Evolutionary conservation across 75 land plant species (phyloP).

Genomic region (Isoetes taiwanensis): DNA sequence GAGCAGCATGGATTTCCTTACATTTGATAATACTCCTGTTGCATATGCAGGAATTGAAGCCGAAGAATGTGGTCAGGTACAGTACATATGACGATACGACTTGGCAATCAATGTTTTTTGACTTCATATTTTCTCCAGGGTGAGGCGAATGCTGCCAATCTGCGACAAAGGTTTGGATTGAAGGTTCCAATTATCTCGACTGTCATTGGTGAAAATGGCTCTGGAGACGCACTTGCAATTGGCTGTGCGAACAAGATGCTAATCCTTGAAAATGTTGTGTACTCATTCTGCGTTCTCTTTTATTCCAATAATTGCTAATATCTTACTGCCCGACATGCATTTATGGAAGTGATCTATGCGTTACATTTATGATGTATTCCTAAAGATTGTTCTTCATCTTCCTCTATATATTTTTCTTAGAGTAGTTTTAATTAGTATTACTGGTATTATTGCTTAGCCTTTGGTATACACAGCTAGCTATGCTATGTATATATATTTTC

Average conservation of each 20-base stretch:
- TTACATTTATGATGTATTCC: too few relatives aligned
- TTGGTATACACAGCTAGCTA: too few relatives aligned
- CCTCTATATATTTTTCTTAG: too few relatives aligned
- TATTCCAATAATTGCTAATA: too few relatives aligned
- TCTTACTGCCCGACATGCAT: too few relatives aligned
- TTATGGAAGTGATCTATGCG: too few relatives aligned
- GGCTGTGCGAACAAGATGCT: constrained; percentile 8
- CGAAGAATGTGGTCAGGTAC: constrained; percentile 4
- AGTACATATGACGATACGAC: background rate
- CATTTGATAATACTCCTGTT: constrained; percentile 4
- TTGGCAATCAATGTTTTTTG: background rate
- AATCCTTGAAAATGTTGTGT: background rate
- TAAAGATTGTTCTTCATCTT: too few relatives aligned
- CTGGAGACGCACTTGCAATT: constrained; percentile 5
- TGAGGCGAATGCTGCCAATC: background rate
- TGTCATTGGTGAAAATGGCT: constrained; percentile 7
- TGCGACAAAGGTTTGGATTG: background rate
- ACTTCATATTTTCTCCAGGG: background rate
- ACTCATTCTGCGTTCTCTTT: too few relatives aligned
- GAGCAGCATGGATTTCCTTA: constrained; percentile 3
- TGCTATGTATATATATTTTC: too few relatives aligned
- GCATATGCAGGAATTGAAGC: constrained; percentile 3
- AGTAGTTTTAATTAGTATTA: too few relatives aligned
- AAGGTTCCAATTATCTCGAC: constrained; percentile 1
- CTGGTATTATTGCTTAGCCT: too few relatives aligned